Conservation (phyloP, 176 grass and related monocot genomes). For the Juncus inflexus region DNA sequence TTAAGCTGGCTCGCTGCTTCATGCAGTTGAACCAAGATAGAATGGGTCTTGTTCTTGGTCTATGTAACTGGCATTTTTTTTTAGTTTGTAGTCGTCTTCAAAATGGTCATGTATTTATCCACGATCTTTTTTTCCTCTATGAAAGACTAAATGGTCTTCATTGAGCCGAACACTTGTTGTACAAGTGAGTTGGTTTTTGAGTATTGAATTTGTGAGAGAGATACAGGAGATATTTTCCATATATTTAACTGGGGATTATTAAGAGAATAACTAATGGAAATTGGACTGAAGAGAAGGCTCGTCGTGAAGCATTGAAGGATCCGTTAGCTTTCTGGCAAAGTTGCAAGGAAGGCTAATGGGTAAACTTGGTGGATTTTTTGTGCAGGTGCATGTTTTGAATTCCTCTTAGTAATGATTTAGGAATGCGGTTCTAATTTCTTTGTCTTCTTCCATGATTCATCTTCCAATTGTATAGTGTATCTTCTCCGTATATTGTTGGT, state of each 20-base stretch:
- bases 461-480: too few species aligned
- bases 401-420: too few species aligned
- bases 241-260: conserved; percentile 83
- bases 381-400: too few species aligned
- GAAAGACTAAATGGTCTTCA: conserved; percentile 95
- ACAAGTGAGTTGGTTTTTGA: conserved; percentile 63
- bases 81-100: conserved; percentile 78
- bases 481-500: too few species aligned
- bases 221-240: conserved; percentile 87
- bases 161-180: conserved; percentile 69
- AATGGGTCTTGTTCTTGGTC: conserved; percentile 80
- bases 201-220: conserved; percentile 59
- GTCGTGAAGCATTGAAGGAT: too few species aligned
- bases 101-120: conserved; percentile 49
- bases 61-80: conserved; percentile 84
- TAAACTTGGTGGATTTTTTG: too few species aligned
- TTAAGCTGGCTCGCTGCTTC: conserved; percentile 80
- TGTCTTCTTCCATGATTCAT: too few species aligned
- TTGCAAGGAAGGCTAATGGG: too few species aligned
- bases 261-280: conserved; percentile 75
- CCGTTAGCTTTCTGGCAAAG: too few species aligned
- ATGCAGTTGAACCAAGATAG: conserved; percentile 53
- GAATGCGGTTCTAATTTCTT: too few species aligned
- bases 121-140: conserved; percentile 75
- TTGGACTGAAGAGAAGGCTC: conserved; percentile 84